Evolutionary conservation across 805 yeast species (phyloP).

Genomic region (Candida tibetensis): DNA sequence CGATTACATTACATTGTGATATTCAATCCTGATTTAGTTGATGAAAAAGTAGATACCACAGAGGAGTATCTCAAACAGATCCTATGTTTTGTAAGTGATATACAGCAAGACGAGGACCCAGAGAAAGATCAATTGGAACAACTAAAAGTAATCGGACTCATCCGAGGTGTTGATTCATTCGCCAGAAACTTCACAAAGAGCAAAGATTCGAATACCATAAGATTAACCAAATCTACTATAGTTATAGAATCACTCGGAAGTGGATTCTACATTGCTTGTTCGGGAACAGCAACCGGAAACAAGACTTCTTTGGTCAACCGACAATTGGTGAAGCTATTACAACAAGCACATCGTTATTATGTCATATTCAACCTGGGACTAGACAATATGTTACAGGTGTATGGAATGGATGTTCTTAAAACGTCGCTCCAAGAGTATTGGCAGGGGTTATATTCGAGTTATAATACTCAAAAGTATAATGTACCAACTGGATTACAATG

Average conservation of each 20-base stretch:
- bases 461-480: constrained; percentile 20
- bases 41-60: constrained; percentile 24
- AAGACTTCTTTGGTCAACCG: constrained; percentile 19
- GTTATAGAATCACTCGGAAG: constrained; percentile 25
- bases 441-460: constrained; percentile 25
- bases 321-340: constrained; percentile 25
- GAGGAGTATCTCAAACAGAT: constrained; percentile 33
- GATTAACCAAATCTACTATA: constrained; percentile 24
- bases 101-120: constrained; percentile 6
- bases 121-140: constrained; percentile 18
- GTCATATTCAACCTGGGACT: constrained; percentile 27
- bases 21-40: constrained; percentile 30
- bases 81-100: constrained; percentile 25
- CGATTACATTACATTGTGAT: constrained; percentile 24
- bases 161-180: constrained; percentile 36
- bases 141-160: constrained; percentile 31
- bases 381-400: constrained; percentile 12
- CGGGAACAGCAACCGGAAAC: constrained; percentile 15
- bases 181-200: constrained; percentile 21
- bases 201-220: constrained; percentile 17
- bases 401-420: constrained; percentile 16
- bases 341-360: constrained; percentile 23
- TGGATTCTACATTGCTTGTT: constrained; percentile 26
- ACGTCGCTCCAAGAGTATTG: constrained; percentile 24
- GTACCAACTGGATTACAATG: constrained; percentile 27